Percentiles rank a stretch among this genome's conserved stretches.
These are phyloP conservation scores for Mortierella hygrophila DNA, from an alignment of 192 early-diverging fungal genomes.

Conservation along the genomic window DNA sequence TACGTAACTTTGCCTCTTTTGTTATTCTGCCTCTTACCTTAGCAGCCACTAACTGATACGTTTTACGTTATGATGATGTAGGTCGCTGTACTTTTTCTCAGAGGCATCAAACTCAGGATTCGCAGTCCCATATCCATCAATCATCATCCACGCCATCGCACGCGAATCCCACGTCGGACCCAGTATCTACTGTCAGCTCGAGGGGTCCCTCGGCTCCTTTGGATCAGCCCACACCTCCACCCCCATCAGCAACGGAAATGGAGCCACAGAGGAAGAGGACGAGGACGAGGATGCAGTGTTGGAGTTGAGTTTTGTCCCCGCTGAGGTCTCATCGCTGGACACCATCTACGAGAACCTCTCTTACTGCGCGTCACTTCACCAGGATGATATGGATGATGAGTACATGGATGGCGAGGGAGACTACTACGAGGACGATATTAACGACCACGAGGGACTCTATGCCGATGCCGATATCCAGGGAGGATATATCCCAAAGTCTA, in stretches of 20 bases:
- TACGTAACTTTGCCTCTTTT: neutral
- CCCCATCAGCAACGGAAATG: slow-evolving; percentile 4
- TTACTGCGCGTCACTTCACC: slow-evolving; percentile 76
- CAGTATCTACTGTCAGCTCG: slow-evolving; percentile 78
- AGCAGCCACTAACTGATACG: neutral
- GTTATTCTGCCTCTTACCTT: neutral
- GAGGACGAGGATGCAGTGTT: slow-evolving; percentile 62
- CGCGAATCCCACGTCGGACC: slow-evolving; percentile 62
- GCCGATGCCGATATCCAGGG: slow-evolving; percentile 53
- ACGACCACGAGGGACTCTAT: slow-evolving; percentile 47
- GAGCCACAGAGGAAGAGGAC: slow-evolving; percentile 44
- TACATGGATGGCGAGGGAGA: slow-evolving; percentile 52
- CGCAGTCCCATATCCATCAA: slow-evolving; percentile 71
- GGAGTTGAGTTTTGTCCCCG: slow-evolving; percentile 73
- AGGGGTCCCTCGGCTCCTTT: slow-evolving; percentile 40
- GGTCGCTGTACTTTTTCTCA: slow-evolving; percentile 69
- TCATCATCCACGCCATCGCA: slow-evolving; percentile 80
- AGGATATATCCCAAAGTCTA: slow-evolving; percentile 45
- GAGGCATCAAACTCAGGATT: slow-evolving; percentile 58
- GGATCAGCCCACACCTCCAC: neutral
- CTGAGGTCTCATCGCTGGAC: slow-evolving; percentile 69
- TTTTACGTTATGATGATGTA: slow-evolving; percentile 19
- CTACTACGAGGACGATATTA: slow-evolving; percentile 29
- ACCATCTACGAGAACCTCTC: slow-evolving; percentile 73
- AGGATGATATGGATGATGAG: slow-evolving; percentile 67